Percentiles rank a stretch among this genome's conserved stretches.
Evolutionary conservation across 2,329 filamentous ascomycete genomes (phyloP).

Genomic region (Pseudopyricularia javanii): DNA sequence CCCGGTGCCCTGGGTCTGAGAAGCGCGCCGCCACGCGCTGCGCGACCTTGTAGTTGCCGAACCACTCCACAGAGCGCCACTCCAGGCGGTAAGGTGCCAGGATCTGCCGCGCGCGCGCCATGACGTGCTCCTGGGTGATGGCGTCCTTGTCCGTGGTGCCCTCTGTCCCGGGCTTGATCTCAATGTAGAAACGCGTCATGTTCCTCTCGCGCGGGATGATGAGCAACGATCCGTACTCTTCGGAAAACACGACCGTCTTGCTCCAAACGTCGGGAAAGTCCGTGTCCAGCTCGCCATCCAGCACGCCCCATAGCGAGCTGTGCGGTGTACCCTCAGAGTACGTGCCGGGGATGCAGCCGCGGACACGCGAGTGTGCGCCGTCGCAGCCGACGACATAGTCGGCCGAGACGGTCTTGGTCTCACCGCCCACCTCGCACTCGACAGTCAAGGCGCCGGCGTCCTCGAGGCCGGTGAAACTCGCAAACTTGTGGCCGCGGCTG

Average conservation of each 20-base stretch:
- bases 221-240: constrained; percentile 38
- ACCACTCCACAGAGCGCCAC: constrained; percentile 39
- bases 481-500: too few species aligned
- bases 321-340: too few species aligned
- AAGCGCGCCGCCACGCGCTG: constrained; percentile 39
- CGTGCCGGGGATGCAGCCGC: too few species aligned
- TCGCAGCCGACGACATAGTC: too few species aligned
- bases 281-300: too few species aligned
- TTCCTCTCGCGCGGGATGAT: constrained; percentile 47
- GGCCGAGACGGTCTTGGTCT: too few species aligned
- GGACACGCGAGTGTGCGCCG: too few species aligned
- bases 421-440: too few species aligned
- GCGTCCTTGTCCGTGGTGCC: constrained; percentile 43
- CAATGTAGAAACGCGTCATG: constrained; percentile 43
- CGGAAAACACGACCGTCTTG: constrained; percentile 39
- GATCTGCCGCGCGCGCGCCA: constrained; percentile 50
- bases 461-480: too few species aligned
- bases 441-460: too few species aligned
- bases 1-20: constrained; percentile 27
- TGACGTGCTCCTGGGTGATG: constrained; percentile 51
- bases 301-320: too few species aligned
- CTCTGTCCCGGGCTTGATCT: constrained; percentile 14
- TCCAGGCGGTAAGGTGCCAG: constrained; percentile 54
- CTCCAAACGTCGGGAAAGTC: constrained; percentile 44
- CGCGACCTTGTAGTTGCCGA: constrained; percentile 45